Conservation (phyloP, 345 rosid genomes). For the Cardamine resedifolia region DNA sequence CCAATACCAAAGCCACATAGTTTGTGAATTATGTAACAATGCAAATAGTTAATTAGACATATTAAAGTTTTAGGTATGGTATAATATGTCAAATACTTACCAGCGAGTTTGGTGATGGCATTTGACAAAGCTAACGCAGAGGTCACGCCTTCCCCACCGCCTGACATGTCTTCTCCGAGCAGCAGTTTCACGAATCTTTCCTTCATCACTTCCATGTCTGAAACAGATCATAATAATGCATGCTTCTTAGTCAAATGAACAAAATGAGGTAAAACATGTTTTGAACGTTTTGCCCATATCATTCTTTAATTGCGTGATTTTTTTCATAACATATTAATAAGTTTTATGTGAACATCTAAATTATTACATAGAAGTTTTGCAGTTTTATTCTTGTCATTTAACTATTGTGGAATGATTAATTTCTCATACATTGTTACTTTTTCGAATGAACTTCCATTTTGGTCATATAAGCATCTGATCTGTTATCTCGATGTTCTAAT, state of each 20-base stretch:
- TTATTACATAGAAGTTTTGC: background rate
- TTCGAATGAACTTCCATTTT: no score
- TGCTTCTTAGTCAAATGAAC: background rate
- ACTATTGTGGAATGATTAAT: no score
- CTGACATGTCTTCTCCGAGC: conserved; percentile 78
- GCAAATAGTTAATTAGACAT: background rate
- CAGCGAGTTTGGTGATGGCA: conserved; percentile 48
- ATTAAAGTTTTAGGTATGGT: background rate
- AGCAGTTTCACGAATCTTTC: conserved; percentile 62
- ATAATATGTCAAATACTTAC: conserved; percentile 14
- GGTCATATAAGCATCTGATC: background rate
- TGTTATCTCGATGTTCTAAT: background rate
- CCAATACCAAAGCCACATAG: conserved; percentile 22
- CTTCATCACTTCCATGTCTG: conserved; percentile 62
- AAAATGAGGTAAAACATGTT: background rate
- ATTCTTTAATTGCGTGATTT: background rate
- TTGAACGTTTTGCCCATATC: background rate
- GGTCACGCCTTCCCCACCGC: conserved; percentile 68
- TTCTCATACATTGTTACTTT: no score
- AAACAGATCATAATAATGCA: conserved; percentile 11
- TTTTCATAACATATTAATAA: no score
- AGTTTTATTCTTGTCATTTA: background rate
- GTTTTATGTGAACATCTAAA: background rate
- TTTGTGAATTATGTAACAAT: background rate
- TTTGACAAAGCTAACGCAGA: conserved; percentile 77